Evolutionary conservation across 176 grass and related monocot species (phyloP), one percentile per base, ranked within the genome.

Genomic region (Triticum dicoccoides): DNA sequence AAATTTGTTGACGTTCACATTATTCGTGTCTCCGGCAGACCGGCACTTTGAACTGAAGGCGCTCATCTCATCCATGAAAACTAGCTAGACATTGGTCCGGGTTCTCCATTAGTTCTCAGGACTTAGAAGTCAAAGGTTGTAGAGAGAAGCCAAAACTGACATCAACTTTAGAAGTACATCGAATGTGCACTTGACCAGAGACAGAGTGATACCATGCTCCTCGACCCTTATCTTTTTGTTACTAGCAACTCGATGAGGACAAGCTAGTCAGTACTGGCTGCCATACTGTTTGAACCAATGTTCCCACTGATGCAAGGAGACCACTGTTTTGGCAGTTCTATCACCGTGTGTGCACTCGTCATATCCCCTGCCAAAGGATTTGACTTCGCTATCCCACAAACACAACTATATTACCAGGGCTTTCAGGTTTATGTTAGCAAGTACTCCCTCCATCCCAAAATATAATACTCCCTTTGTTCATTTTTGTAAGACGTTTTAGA

Each of bases 211-310:
- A 33, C 21, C 20, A 73, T 90, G 58, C 80, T 80, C 84, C 25
- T 61, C 2, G 61, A 84, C 81, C 44, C 25, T 29, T 79, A 80
- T 80, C 76, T 51, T 80, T 38, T 51, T 83, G 66, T 79, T 61
- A 87, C 61, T 66, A 42, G 76, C 38, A 76, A 76, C 20, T 84
- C 37, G 85, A 88, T 84, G 86, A 88, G 81, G 61, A 77, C 77
- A 84, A 52, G 38, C 69, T 69, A 64, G 59, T 68, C 67, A 27
- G 44, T 56, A 85, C 61, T 76, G 24, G 47, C 51, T 70, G 69
- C 49, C 76, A 84, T 76, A 35, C 32, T 32, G 38, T 69, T 84
- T 84, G 81, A 91, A 84, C 37, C 49, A 6, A 41, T 75, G 68
- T 68, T 11, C 51, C 75, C 86, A 62, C 18, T 80, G 85, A 87